Base-by-base conservation (phyloP, 768 basidiomycete species). In the Termitomyces titanicus region DNA sequence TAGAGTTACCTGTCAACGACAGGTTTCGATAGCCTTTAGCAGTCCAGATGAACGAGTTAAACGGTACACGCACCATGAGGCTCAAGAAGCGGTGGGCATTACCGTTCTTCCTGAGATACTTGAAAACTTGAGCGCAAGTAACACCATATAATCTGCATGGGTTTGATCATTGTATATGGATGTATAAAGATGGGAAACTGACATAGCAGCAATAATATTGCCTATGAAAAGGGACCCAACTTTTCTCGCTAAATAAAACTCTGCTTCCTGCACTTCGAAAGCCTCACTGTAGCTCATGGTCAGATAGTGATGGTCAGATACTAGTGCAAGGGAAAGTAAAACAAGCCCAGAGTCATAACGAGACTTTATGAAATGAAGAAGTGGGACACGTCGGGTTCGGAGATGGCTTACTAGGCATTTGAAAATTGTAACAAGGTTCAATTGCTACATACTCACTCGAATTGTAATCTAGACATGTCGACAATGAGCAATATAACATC, bases 51-150 rank as follows among this genome's bases (percentile, higher is more conserved):
- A 13, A n/a, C 17, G 2, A 33, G 15, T 17, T 6, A 51, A 5
- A 10, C 20, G 25, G 4, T 15, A 22, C 3, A 50, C 55, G 9
- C 24, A 56, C 55, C 42, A 51, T 25, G 22, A 27, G 17, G 22
- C 42, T 22, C 13, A 56, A 31, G 35, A 35, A 15, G 10, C 29
- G 34, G 8, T 49, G 22, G 38, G 18, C 25, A 29, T 31, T 22
- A 10, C 5, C 3, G n/a, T 39, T 25, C 29, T 39, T 38, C 22
- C 49, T 37, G 17, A 56, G 43, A 24, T 45, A 51, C 13, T 44
- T 45, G 12, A 56, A 15, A 9, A 35, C 38, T 24, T 51, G 48
- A n/a, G 44, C 31, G 18, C 55, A 51, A 38, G 55, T 56, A 31
- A 50, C 20, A 3, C 55, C 55, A 29, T 51, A 56, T 10, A 56